These are phyloP conservation scores for Penicillium sp. DNA, from an alignment of 2,329 filamentous ascomycete species.

Conservation along the genomic window DNA sequence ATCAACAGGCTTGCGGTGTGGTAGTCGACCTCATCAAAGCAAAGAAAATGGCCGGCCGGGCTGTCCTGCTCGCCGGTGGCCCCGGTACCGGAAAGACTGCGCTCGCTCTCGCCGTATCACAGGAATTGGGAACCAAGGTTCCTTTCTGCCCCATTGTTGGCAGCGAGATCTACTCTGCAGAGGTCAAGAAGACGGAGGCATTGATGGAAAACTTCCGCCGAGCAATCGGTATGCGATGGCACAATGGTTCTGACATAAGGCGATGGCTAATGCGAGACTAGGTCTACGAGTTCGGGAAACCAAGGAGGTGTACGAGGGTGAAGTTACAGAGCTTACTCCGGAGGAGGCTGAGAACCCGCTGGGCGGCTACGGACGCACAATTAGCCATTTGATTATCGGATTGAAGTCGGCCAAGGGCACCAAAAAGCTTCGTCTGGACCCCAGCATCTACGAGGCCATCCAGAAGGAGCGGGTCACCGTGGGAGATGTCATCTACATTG, in stretches of 20 bases:
- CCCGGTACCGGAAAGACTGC: conserved; percentile 97
- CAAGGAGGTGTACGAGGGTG: conserved; percentile 98
- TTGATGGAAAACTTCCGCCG: conserved; percentile 99
- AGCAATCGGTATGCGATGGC: conserved; percentile 69
- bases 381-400: conserved; percentile 90
- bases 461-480: conserved; percentile 96
- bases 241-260: not conserved
- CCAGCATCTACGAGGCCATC: conserved; percentile 98
- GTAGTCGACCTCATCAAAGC: conserved; percentile 93
- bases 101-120: conserved; percentile 88
- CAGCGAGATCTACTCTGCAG: conserved; percentile 95
- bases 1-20: conserved; percentile 77
- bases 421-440: conserved; percentile 95
- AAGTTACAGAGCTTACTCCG: conserved; percentile 94
- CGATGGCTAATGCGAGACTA: conserved; percentile 29
- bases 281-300: conserved; percentile 92
- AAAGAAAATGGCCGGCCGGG: conserved; percentile 96
- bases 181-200: conserved; percentile 99
- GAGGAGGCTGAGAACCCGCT: conserved; percentile 98
- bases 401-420: conserved; percentile 94
- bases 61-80: conserved; percentile 87
- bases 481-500: conserved; percentile 98
- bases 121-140: conserved; percentile 96
- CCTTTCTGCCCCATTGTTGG: conserved; percentile 98
- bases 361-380: conserved; percentile 94